Conservation (phyloP, 371 early-diverging fungal species). For the Lichtheimia corymbifera region DNA sequence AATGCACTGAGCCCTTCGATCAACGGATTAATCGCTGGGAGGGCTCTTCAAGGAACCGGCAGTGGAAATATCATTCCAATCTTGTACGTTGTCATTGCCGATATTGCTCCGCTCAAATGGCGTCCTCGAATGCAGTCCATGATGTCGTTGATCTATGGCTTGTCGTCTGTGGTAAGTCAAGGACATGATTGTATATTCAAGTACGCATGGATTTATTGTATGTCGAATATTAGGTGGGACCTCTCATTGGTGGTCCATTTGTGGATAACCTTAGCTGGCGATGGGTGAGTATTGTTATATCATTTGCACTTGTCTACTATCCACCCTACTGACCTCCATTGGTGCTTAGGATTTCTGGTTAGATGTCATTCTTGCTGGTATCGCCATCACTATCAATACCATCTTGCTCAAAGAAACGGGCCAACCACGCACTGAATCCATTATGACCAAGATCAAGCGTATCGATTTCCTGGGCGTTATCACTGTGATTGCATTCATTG, state of each 20-base stretch:
- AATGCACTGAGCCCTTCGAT: slow-evolving; percentile 55
- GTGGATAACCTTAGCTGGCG: slow-evolving; percentile 67
- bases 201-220: too few relatives aligned
- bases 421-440: slow-evolving; percentile 33
- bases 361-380: slow-evolving; percentile 67
- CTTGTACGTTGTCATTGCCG: slow-evolving; percentile 77
- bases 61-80: slow-evolving; percentile 68
- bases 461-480: slow-evolving; percentile 56
- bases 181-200: too few relatives aligned
- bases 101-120: slow-evolving; percentile 64
- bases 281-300: slow-evolving; percentile 32
- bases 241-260: slow-evolving; percentile 68
- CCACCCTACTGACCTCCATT: background rate
- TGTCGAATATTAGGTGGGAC: slow-evolving; percentile 48
- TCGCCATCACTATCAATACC: slow-evolving; percentile 52
- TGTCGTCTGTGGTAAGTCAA: slow-evolving; percentile 50
- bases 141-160: slow-evolving; percentile 62
- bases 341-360: slow-evolving; percentile 60
- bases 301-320: too few relatives aligned
- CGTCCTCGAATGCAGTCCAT: slow-evolving; percentile 66
- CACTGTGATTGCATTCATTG: slow-evolving; percentile 16
- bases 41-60: slow-evolving; percentile 71
- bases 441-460: slow-evolving; percentile 55
- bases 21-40: slow-evolving; percentile 66
- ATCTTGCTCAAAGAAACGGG: slow-evolving; percentile 49